Evolutionary conservation across 108 stramenopile genomes (phyloP).

Genomic region (Skeletonema potamos): DNA sequence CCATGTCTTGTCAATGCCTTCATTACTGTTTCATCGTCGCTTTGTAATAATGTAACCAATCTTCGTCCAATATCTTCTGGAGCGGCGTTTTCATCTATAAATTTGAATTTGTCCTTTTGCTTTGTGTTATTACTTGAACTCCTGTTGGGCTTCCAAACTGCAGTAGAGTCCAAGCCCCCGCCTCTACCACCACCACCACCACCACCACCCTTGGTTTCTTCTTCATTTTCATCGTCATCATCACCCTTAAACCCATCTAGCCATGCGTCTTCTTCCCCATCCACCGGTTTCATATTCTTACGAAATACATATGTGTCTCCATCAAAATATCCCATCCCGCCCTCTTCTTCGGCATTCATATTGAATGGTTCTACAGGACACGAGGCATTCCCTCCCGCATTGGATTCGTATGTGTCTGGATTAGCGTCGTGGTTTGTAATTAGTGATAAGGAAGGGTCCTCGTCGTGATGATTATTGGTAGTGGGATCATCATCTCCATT

Average conservation of each 20-base stretch:
- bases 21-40: constrained; percentile 58
- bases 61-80: constrained; percentile 44
- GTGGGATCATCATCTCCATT: not conserved
- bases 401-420: constrained; percentile 41
- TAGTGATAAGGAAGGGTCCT: constrained; percentile 26
- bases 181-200: too few relatives aligned
- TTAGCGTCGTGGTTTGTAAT: constrained; percentile 32
- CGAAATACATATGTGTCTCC: constrained; percentile 88
- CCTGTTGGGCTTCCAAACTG: constrained; percentile 26
- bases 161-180: constrained; percentile 31
- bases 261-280: constrained; percentile 84
- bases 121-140: not conserved
- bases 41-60: constrained; percentile 53
- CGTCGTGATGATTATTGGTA: not conserved
- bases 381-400: constrained; percentile 35
- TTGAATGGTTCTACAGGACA: constrained; percentile 84
- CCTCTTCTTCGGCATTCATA: constrained; percentile 75
- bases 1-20: constrained; percentile 70
- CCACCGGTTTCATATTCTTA: constrained; percentile 27
- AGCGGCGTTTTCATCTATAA: constrained; percentile 15
- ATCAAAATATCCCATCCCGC: constrained; percentile 83
- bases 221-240: constrained; percentile 20
- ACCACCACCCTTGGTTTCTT: constrained; percentile 5
- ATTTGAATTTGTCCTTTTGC: constrained; percentile 13
- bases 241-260: constrained; percentile 56